Evolutionary conservation across 225 moss, liverwort and hornwort genomes (phyloP).

Genomic region (Sphagnum tenellum): DNA sequence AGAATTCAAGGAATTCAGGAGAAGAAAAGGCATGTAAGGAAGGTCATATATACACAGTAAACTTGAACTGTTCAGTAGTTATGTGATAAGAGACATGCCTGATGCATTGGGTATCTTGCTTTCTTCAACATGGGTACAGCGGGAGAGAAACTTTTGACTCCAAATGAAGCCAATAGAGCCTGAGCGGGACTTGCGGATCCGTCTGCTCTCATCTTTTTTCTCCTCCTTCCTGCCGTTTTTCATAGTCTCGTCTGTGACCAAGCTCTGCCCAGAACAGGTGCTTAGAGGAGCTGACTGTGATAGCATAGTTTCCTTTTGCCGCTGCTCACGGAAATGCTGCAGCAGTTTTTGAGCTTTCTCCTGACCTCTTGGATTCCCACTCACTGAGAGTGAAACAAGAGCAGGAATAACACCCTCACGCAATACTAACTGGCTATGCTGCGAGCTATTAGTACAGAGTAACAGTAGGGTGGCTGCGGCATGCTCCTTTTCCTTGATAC

Average conservation of each 20-base stretch:
- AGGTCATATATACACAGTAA: too few relatives aligned
- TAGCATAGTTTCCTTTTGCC: slow-evolving; percentile 51
- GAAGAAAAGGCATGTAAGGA: too few relatives aligned
- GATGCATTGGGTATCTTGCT: too few relatives aligned
- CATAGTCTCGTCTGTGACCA: slow-evolving; percentile 13
- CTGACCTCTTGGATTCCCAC: slow-evolving; percentile 56
- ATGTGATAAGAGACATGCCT: too few relatives aligned
- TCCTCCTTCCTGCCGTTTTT: neutral
- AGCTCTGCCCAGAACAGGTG: slow-evolving; percentile 12
- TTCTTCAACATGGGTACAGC: too few relatives aligned
- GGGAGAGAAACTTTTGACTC: too few relatives aligned
- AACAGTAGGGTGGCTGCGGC: slow-evolving; percentile 68
- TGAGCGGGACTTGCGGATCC: too few relatives aligned
- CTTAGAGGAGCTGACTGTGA: slow-evolving; percentile 40
- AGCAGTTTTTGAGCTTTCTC: slow-evolving; percentile 77
- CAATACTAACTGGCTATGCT: slow-evolving; percentile 63
- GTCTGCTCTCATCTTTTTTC: too few relatives aligned
- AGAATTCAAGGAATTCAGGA: too few relatives aligned
- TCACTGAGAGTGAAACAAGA: slow-evolving; percentile 67
- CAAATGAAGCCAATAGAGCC: too few relatives aligned
- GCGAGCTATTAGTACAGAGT: slow-evolving; percentile 58
- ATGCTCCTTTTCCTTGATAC: slow-evolving; percentile 72
- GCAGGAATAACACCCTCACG: slow-evolving; percentile 79
- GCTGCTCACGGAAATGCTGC: slow-evolving; percentile 65
- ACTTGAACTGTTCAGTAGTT: too few relatives aligned